These are phyloP conservation scores for Clarireedia monteithiana DNA, from an alignment of 2,329 filamentous ascomycete genomes.

Conservation along the genomic window DNA sequence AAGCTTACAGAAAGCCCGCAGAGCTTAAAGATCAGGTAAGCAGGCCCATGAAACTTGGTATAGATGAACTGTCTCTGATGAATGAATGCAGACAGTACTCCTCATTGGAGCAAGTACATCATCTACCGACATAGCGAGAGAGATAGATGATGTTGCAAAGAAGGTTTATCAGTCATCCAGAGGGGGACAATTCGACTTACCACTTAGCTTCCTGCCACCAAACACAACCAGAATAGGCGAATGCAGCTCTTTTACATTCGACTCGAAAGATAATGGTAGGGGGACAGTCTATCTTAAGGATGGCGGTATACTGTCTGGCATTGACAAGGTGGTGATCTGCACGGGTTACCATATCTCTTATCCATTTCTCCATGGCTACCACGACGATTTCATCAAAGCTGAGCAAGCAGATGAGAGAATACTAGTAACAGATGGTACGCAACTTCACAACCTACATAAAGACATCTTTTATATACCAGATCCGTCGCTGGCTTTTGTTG, in stretches of 20 bases:
- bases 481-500: conserved; percentile 38
- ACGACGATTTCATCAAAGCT: conserved; percentile 32
- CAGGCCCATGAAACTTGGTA: neutral
- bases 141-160: conserved; percentile 18
- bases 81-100: conserved; percentile 37
- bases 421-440: conserved; percentile 43
- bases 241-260: conserved; percentile 16
- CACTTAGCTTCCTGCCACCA: conserved; percentile 16
- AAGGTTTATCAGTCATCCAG: conserved; percentile 23
- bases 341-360: conserved; percentile 64
- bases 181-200: conserved; percentile 19
- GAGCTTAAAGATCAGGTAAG: conserved; percentile 42
- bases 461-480: conserved; percentile 46
- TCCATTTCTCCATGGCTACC: conserved; percentile 50
- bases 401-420: conserved; percentile 43
- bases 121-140: conserved; percentile 31
- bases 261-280: conserved; percentile 34
- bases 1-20: conserved; percentile 59
- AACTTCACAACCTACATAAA: conserved; percentile 42
- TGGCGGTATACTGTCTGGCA: conserved; percentile 42
- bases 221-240: conserved; percentile 15
- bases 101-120: conserved; percentile 49
- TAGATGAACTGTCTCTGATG: neutral
- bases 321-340: conserved; percentile 56
- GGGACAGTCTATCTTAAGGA: conserved; percentile 44